phyloP scores from a whole-genome alignment of 2,329 filamentous ascomycete species.

The Tolypocladium guangdongense region DNA sequence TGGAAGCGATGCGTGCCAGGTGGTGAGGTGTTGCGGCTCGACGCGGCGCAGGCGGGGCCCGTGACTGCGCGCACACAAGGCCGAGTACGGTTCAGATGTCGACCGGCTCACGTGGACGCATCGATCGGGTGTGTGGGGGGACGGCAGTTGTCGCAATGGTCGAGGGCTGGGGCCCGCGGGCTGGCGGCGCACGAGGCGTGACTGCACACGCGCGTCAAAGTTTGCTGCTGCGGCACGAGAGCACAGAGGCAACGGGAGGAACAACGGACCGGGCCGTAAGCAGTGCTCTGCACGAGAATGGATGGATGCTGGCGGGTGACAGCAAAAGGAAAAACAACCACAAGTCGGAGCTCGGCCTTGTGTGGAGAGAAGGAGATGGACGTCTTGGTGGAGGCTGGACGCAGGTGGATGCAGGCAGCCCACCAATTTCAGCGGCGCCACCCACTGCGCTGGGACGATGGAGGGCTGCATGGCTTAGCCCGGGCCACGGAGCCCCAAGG shows the following conservation, averaged over 20 bases:
- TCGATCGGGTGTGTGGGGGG: neutral
- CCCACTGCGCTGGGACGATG: neutral
- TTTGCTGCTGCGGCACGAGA: neutral
- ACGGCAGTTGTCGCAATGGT: neutral
- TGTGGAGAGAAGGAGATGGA: neutral
- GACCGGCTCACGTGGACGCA: neutral
- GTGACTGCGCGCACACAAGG: neutral
- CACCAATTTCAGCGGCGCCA: neutral
- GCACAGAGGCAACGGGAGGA: neutral
- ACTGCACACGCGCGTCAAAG: neutral
- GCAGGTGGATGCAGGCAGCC: neutral
- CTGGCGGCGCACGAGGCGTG: neutral
- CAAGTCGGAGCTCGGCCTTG: neutral
- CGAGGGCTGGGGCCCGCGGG: neutral
- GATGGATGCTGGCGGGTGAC: neutral
- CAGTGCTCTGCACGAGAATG: neutral
- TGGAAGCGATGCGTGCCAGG: conserved; percentile 1
- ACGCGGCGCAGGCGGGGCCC: conserved; percentile 2
- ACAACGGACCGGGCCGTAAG: neutral
- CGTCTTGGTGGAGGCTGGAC: neutral
- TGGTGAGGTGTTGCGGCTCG: conserved; percentile 4
- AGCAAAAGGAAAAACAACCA: neutral
- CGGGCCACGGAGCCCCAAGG: neutral
- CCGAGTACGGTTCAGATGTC: neutral
- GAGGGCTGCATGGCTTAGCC: neutral